A percentile compares a stretch with the other conserved stretches of the same genome.
These are phyloP conservation scores for Phytopythium kandeliae DNA, from an alignment of 352 stramenopile species.

Conservation along the genomic window DNA sequence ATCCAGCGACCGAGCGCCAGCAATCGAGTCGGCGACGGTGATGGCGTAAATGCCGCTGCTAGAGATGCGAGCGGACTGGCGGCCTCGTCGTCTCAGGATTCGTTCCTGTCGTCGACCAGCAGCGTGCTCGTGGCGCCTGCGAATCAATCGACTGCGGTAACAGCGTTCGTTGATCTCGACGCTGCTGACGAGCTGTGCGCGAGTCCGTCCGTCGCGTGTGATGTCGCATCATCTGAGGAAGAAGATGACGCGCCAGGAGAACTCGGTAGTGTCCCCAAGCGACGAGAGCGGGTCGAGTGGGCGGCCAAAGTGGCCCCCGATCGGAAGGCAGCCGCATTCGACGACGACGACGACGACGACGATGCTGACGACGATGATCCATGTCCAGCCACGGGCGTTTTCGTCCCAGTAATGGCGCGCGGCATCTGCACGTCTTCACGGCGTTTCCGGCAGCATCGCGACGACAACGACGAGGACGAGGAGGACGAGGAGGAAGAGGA, in stretches of 20 bases:
- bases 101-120: too few relatives aligned
- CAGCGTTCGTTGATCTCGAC: background rate
- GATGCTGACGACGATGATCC: background rate
- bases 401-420: too few relatives aligned
- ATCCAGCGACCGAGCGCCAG: too few relatives aligned
- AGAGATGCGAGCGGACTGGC: slow-evolving; percentile 7
- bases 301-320: slow-evolving; percentile 16
- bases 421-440: too few relatives aligned
- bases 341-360: slow-evolving; percentile 5
- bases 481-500: slow-evolving; percentile 3
- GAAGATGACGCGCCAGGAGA: background rate
- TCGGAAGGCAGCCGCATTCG: background rate
- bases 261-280: background rate
- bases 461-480: background rate
- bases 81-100: slow-evolving; percentile 23
- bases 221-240: slow-evolving; percentile 20
- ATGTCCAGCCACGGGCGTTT: slow-evolving; percentile 8
- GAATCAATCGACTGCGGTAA: background rate
- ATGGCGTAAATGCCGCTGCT: background rate
- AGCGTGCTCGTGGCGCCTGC: too few relatives aligned
- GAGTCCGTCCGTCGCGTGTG: slow-evolving; percentile 29
- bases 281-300: background rate
- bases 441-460: background rate
- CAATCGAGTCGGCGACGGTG: too few relatives aligned
- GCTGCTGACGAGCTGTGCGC: slow-evolving; percentile 8